Percentiles rank a stretch among this genome's conserved stretches.
Evolutionary conservation across 2,329 filamentous ascomycete species (phyloP).

Genomic region (Ambrosiella cleistominuta): DNA sequence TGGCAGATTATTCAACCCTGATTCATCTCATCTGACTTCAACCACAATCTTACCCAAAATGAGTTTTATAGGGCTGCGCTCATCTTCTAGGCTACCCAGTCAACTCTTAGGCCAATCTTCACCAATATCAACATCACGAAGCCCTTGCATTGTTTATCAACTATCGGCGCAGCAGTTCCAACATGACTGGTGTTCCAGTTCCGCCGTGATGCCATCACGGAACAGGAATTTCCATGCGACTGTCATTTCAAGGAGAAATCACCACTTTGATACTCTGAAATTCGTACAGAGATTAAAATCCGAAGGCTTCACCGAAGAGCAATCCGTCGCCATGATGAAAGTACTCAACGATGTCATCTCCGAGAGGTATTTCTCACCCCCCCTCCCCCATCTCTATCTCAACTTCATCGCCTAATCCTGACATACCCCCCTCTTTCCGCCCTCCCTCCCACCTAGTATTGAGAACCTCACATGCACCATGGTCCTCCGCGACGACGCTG

Average conservation of each 20-base stretch:
- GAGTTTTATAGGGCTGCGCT: background rate
- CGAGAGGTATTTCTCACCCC: constrained; percentile 45
- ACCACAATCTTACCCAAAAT: background rate
- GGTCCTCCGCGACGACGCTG: constrained; percentile 87
- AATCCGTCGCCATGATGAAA: constrained; percentile 96
- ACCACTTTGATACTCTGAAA: constrained; percentile 96
- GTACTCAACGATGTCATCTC: constrained; percentile 93
- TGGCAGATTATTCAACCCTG: background rate
- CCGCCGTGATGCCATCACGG: too few relatives aligned
- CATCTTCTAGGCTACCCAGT: background rate
- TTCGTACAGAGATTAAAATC: constrained; percentile 79
- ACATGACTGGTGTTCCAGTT: too few relatives aligned
- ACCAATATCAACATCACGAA: background rate
- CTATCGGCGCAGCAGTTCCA: background rate
- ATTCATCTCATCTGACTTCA: background rate
- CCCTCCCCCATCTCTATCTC: background rate
- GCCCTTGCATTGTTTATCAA: background rate
- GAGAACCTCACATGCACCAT: constrained; percentile 95
- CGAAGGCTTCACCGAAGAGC: constrained; percentile 90
- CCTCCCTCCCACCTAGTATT: constrained; percentile 37
- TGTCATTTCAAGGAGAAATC: constrained; percentile 44
- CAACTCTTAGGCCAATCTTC: background rate
- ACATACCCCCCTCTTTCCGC: background rate
- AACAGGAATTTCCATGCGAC: constrained; percentile 46
- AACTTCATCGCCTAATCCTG: background rate